phyloP scores from a whole-genome alignment of 306 rosid genomes.

The Hippophae gyantsensis region DNA sequence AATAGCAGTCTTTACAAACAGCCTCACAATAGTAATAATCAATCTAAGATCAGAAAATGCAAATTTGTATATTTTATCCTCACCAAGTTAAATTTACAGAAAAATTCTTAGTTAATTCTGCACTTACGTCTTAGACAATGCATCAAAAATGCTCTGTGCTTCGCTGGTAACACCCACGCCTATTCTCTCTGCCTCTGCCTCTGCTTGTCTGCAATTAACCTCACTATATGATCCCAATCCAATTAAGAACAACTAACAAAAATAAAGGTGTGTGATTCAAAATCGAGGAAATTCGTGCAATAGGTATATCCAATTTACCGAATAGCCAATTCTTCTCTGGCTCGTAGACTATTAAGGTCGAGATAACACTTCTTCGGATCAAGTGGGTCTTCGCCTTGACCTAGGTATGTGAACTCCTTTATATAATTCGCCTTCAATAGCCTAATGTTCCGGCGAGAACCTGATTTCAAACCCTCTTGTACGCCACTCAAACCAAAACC shows the following conservation, averaged over 20 bases:
- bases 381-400: slow-evolving; percentile 74
- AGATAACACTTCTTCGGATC: slow-evolving; percentile 45
- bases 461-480: slow-evolving; percentile 56
- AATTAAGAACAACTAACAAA: background rate
- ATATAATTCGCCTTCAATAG: slow-evolving; percentile 64
- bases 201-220: slow-evolving; percentile 60
- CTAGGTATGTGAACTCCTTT: slow-evolving; percentile 55
- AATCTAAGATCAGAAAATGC: no score
- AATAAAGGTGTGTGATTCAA: background rate
- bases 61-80: no score
- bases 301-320: slow-evolving; percentile 29
- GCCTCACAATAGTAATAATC: no score
- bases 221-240: background rate
- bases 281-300: background rate
- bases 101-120: background rate
- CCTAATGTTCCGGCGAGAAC: slow-evolving; percentile 61
- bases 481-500: background rate
- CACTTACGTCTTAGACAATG: slow-evolving; percentile 87
- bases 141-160: slow-evolving; percentile 87
- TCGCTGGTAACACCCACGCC: slow-evolving; percentile 88
- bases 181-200: slow-evolving; percentile 77
- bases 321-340: slow-evolving; percentile 63
- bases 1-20: no score
- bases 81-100: no score
- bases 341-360: slow-evolving; percentile 60